These are phyloP conservation scores for Colletotrichum truncatum DNA, from an alignment of 2,329 filamentous ascomycete genomes.

Conservation along the genomic window DNA sequence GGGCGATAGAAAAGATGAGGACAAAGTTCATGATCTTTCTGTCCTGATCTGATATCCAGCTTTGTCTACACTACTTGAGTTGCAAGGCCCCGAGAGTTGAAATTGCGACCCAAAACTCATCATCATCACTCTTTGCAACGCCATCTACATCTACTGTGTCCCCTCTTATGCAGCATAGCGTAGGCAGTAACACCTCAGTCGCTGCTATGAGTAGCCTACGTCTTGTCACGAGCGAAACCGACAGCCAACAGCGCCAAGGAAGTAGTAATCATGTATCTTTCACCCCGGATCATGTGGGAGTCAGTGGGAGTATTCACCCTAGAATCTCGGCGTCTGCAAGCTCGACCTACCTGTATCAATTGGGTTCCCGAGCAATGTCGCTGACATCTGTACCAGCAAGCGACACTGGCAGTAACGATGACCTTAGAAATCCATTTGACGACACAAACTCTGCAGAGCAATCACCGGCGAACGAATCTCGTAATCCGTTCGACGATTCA, in stretches of 20 bases:
- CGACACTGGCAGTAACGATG: background rate
- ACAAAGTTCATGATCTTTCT: too few species aligned
- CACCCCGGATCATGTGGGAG: background rate
- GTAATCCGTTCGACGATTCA: slow-evolving; percentile 7
- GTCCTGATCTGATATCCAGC: too few species aligned
- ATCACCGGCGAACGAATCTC: background rate
- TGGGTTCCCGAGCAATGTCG: background rate
- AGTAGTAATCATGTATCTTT: background rate
- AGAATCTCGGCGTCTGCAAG: background rate
- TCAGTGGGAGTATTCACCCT: background rate
- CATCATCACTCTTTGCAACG: background rate
- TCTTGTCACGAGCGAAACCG: slow-evolving; percentile 8
- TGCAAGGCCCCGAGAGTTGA: too few species aligned
- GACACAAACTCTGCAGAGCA: background rate
- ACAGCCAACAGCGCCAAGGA: background rate
- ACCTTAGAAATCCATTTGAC: background rate
- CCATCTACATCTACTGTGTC: background rate
- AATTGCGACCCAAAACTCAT: background rate
- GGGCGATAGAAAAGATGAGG: too few species aligned
- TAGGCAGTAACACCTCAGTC: slow-evolving; percentile 1
- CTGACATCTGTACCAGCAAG: background rate
- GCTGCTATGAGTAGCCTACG: background rate
- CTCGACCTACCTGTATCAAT: background rate
- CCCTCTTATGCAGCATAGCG: background rate
- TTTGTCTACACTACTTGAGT: too few species aligned